These are phyloP conservation scores for Puccinia triticina DNA, from an alignment of 1,284 basidiomycete genomes.

Conservation along the genomic window DNA sequence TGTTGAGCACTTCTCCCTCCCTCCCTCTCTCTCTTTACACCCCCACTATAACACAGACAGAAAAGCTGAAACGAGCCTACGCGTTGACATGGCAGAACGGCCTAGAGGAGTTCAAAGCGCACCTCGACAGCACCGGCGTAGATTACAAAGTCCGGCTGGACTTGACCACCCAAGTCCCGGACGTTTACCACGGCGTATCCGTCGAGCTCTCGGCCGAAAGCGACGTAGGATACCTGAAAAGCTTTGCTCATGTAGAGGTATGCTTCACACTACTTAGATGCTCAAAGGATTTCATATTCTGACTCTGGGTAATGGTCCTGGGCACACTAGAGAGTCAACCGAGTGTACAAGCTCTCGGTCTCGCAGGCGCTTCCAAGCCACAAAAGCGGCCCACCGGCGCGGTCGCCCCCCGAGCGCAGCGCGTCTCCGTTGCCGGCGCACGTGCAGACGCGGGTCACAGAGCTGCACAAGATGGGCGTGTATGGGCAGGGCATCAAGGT, in stretches of 20 bases:
- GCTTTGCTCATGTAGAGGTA: background rate
- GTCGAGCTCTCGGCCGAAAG: background rate
- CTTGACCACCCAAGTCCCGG: background rate
- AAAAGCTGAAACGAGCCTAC: too few relatives aligned
- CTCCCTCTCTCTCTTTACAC: too few relatives aligned
- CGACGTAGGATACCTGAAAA: background rate
- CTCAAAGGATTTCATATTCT: background rate
- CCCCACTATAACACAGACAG: too few relatives aligned
- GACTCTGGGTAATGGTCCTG: too few relatives aligned
- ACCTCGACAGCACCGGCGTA: background rate
- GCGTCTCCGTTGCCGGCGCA: constrained; percentile 59
- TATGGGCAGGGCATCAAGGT: constrained; percentile 34
- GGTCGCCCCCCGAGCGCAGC: background rate
- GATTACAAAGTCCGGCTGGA: background rate
- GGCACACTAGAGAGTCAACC: background rate
- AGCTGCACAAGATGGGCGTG: constrained; percentile 57
- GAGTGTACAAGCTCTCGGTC: background rate
- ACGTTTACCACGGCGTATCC: background rate
- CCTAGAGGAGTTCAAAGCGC: background rate
- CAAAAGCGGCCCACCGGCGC: background rate
- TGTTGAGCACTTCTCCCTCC: background rate
- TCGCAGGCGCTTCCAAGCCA: background rate
- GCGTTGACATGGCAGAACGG: background rate
- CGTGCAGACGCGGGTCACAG: constrained; percentile 65
- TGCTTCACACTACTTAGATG: background rate